Conservation (phyloP, 2,329 filamentous ascomycete genomes). For the Cordyceps cateniannulata region DNA sequence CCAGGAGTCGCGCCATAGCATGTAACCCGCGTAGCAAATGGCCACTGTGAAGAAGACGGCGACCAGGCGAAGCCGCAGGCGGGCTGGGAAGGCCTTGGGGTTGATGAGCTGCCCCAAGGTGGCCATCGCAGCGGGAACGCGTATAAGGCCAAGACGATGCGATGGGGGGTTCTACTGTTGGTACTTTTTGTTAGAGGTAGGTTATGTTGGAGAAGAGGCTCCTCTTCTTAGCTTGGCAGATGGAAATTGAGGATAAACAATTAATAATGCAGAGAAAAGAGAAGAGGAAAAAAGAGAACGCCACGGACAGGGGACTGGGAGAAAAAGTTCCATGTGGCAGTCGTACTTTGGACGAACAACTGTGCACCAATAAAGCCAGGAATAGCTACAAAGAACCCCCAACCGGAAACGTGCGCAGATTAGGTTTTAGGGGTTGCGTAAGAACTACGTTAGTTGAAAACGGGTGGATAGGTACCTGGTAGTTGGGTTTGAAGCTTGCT, state of each 20-base stretch:
- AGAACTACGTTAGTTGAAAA: not conserved
- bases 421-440: not conserved
- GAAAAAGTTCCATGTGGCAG: not conserved
- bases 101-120: not conserved
- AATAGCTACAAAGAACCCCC: not conserved
- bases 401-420: not conserved
- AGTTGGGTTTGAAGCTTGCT: no score
- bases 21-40: slow-evolving; percentile 24
- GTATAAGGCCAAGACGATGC: not conserved
- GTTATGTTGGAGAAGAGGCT: no score
- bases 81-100: slow-evolving; percentile 20
- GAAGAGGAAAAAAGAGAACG: not conserved
- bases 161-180: not conserved
- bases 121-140: not conserved
- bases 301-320: not conserved
- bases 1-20: slow-evolving; percentile 24
- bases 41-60: slow-evolving; percentile 19
- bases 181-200: not conserved
- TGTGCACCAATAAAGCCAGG: not conserved
- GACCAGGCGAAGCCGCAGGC: slow-evolving; percentile 24
- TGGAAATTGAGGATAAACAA: no score
- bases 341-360: not conserved
- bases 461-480: not conserved
- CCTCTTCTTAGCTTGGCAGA: no score
- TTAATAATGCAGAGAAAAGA: no score